Evolutionary conservation across 2,329 filamentous ascomycete genomes (phyloP), one percentile per base, ranked within the genome.

Genomic region (Fusarium miscanthi): DNA sequence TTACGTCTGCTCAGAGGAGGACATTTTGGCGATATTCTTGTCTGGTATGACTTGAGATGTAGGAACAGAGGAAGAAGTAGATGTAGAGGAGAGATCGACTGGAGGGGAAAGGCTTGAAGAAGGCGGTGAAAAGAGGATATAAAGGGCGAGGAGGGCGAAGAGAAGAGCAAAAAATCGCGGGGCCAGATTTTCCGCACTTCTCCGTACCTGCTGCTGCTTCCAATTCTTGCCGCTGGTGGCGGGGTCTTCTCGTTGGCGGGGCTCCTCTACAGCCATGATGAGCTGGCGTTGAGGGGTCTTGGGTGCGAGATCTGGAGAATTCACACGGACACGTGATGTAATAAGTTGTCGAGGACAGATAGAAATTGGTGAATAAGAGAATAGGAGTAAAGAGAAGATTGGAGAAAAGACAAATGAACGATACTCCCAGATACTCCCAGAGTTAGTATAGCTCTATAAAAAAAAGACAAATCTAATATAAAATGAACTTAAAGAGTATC

Each of bases 1-100:
- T 85, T 87, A 97, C 94, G 94, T 97, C 89, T 95, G 93, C 88
- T 97, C 94, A 85, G 84, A 79, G 80, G 85, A 87, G 87, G 93
- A 89, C 91, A 93, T 93, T 82, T 82, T 90, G 86, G 74, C 80
- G 76, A 79, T 75, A 70, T 75, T 70, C 48, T 69, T 68, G 63
- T 80, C 74, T 74, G 76, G 62, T 65, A 75, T 72, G 70, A 77
- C 63, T 76, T 72, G 70, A 68, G 73, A 69, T 66, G 75, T 66
- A 80, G 80, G 67, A 74, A 77, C 77, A 71, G 75, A 76, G 60
- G 72, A 63, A 59, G 72, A 62, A 37, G 52, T 25, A 66, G 53
- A 71, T 56, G 66, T 64, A 77, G 75, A 72, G 70, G 77, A 76
- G 58, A 69, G 70, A 67, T 80, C 77, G 70, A 69, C 59, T 74